phyloP scores from a whole-genome alignment of 768 basidiomycete genomes.

The Suillus placidus region DNA sequence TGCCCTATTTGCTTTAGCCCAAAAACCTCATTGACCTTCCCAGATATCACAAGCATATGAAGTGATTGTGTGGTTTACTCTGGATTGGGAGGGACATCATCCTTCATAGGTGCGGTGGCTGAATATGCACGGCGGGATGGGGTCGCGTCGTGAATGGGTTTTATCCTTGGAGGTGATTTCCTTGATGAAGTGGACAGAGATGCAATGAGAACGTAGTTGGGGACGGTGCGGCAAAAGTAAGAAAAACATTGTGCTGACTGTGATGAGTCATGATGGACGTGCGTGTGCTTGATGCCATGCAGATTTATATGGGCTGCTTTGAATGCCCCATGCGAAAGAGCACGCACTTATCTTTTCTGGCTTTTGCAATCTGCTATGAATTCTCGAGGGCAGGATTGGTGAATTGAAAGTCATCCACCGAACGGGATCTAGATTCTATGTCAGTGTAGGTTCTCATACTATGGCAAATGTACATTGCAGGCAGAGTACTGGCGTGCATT shows the following conservation, averaged over 20 bases:
- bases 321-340: no score
- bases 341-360: no score
- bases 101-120: not conserved
- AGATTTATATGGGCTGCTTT: no score
- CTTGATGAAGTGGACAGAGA: not conserved
- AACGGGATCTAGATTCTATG: no score
- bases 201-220: not conserved
- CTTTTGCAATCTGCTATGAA: no score
- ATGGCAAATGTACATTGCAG: no score
- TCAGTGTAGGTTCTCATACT: no score
- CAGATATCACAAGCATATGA: slow-evolving; percentile 24
- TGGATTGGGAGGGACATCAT: not conserved
- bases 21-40: slow-evolving; percentile 25
- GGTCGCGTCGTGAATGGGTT: not conserved
- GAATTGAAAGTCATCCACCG: no score
- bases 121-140: not conserved
- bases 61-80: not conserved
- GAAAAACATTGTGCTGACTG: not conserved
- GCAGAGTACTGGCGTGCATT: no score
- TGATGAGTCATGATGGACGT: not conserved
- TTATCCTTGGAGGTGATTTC: not conserved
- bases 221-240: not conserved
- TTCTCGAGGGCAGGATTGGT: no score
- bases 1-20: slow-evolving; percentile 25
- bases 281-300: not conserved